These are phyloP conservation scores for Jaltomata sinuosa DNA, from an alignment of 257 asterid species.

Conservation along the genomic window DNA sequence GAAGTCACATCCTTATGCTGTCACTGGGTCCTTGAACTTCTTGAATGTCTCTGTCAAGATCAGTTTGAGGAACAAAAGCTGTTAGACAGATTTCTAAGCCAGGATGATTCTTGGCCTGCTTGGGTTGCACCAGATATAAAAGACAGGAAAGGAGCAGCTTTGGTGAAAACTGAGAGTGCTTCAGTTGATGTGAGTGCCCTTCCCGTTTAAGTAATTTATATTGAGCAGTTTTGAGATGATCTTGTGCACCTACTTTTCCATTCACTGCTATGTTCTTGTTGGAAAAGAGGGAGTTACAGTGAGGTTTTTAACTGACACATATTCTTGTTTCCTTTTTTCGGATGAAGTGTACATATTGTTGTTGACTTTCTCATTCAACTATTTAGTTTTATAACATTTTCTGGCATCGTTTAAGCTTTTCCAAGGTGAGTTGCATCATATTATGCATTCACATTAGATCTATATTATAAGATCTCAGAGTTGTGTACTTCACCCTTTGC, in stretches of 20 bases:
- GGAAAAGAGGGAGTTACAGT: background rate
- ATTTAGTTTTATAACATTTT: background rate
- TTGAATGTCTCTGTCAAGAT: slow-evolving; percentile 51
- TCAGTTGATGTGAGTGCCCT: slow-evolving; percentile 49
- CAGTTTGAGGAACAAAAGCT: slow-evolving; percentile 72
- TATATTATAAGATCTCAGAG: slow-evolving; percentile 8
- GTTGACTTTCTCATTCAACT: background rate
- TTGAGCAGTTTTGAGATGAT: background rate
- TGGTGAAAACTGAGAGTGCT: slow-evolving; percentile 28
- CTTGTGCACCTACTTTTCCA: background rate
- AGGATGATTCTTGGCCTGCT: slow-evolving; percentile 62
- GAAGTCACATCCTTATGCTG: slow-evolving; percentile 58
- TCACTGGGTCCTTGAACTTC: slow-evolving; percentile 55
- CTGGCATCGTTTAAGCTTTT: background rate
- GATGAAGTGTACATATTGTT: background rate
- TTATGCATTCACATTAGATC: background rate
- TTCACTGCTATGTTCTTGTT: background rate
- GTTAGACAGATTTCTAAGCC: slow-evolving; percentile 54
- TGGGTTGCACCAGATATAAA: slow-evolving; percentile 49
- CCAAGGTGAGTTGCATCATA: background rate
- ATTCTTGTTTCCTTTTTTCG: background rate
- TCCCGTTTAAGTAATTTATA: background rate
- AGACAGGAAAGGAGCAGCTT: slow-evolving; percentile 23
- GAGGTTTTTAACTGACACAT: background rate
- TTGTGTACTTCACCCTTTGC: slow-evolving; percentile 14